Evolutionary conservation across 176 grass and related monocot species (phyloP).

Genomic region (Cenchrus purpureus): DNA sequence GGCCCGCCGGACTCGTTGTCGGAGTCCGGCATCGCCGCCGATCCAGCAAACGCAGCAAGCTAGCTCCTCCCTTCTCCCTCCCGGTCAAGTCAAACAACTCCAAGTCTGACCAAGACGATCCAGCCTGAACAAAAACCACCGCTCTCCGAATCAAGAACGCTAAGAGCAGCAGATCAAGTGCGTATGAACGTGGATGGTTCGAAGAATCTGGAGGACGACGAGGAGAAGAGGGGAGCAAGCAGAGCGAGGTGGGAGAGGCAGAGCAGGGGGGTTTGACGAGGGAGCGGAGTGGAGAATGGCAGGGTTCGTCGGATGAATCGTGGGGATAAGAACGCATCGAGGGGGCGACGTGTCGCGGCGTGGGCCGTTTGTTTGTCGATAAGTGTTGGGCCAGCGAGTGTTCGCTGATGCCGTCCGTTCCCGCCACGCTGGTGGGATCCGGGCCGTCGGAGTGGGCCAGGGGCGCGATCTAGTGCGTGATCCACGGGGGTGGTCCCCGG

Average conservation of each 20-base stretch:
- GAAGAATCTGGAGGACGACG: neutral
- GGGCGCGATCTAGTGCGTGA: slow-evolving; percentile 18
- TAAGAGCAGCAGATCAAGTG: neutral
- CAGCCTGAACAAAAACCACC: neutral
- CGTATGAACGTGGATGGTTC: neutral
- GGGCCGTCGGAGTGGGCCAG: neutral
- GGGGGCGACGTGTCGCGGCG: slow-evolving; percentile 44
- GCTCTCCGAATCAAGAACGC: slow-evolving; percentile 13
- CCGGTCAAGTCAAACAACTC: slow-evolving; percentile 20
- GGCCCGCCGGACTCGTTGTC: slow-evolving; percentile 85
- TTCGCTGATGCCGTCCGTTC: slow-evolving; percentile 17
- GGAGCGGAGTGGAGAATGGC: slow-evolving; percentile 4
- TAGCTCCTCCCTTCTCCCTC: neutral
- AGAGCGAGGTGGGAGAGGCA: neutral
- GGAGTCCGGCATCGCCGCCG: slow-evolving; percentile 70
- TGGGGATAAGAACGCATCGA: slow-evolving; percentile 67
- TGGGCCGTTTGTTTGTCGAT: slow-evolving; percentile 58
- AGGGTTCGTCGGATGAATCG: slow-evolving; percentile 47
- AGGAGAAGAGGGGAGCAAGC: neutral
- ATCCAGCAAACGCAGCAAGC: neutral
- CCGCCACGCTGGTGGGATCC: slow-evolving; percentile 37
- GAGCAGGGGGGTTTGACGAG: slow-evolving; percentile 10
- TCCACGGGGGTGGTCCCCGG: slow-evolving; percentile 8
- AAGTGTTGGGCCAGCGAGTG: slow-evolving; percentile 35
- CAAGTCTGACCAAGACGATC: neutral